Evolutionary conservation across 2,329 filamentous ascomycete genomes (phyloP).

Genomic region (Hypoxylon sp.): DNA sequence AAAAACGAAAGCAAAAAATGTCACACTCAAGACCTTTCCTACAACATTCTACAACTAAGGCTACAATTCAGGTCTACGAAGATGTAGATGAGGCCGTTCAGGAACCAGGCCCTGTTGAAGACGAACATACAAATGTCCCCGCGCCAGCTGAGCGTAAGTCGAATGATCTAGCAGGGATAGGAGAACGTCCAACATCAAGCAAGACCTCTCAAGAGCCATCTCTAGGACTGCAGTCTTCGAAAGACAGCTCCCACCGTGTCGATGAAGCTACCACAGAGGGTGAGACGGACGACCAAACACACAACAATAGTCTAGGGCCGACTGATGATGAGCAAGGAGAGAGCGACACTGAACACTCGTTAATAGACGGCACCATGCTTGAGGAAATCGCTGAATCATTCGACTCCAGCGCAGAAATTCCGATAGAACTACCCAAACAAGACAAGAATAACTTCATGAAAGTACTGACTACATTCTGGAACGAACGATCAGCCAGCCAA

Average conservation of each 20-base stretch:
- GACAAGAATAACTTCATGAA: constrained; percentile 95
- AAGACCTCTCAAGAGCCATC: constrained; percentile 31
- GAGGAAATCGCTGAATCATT: constrained; percentile 74
- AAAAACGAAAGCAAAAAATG: constrained; percentile 83
- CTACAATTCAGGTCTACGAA: constrained; percentile 95
- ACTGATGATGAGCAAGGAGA: constrained; percentile 77
- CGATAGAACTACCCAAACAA: constrained; percentile 87
- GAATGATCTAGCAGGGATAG: constrained; percentile 40
- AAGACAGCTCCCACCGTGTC: constrained; percentile 49
- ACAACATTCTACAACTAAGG: constrained; percentile 91
- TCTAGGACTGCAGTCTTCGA: constrained; percentile 38
- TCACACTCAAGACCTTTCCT: constrained; percentile 82
- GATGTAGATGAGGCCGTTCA: constrained; percentile 94
- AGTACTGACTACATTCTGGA: constrained; percentile 98
- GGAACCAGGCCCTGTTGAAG: constrained; percentile 77
- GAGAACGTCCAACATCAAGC: constrained; percentile 26
- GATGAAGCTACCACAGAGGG: constrained; percentile 57
- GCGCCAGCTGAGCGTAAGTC: constrained; percentile 55
- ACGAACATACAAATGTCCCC: constrained; percentile 64
- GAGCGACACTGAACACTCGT: constrained; percentile 80
- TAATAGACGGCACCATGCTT: constrained; percentile 77
- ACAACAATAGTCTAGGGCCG: constrained; percentile 70
- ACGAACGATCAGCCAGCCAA: constrained; percentile 93
- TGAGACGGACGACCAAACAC: constrained; percentile 61
- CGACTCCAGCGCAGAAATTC: constrained; percentile 72